Evolutionary conservation across 179 eudicot species (phyloP).

Genomic region (Silene noctiflora): DNA sequence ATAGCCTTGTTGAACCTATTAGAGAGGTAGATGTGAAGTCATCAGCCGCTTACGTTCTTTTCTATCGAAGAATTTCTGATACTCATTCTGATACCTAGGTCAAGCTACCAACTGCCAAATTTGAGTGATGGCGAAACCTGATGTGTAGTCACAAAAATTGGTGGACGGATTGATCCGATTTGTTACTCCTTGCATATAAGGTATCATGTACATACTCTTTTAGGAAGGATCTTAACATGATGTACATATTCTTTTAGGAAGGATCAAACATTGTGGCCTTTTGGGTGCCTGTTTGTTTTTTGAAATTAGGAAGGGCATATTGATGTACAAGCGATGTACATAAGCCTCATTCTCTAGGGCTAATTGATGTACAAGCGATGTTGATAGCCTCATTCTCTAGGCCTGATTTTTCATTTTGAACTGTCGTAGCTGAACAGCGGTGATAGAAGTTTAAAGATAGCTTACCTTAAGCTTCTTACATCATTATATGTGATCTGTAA

Average conservation of each 20-base stretch:
- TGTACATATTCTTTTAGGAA: background rate
- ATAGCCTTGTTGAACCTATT: constrained; percentile 37
- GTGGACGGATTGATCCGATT: background rate
- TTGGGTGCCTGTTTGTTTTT: background rate
- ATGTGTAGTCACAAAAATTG: background rate
- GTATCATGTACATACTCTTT: background rate
- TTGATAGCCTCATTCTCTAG: background rate
- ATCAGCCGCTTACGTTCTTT: constrained; percentile 59
- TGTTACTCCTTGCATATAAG: background rate
- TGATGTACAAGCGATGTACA: background rate
- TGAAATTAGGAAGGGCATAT: background rate
- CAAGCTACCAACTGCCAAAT: background rate
- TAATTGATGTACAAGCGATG: background rate
- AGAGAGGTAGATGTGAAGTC: constrained; percentile 40
- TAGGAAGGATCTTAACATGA: too few species aligned
- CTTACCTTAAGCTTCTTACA: too few species aligned
- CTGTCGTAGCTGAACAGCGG: background rate
- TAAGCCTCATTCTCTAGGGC: constrained; percentile 1
- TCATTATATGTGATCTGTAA: background rate
- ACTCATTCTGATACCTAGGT: background rate
- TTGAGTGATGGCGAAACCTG: background rate
- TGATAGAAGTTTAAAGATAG: background rate
- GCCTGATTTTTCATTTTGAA: background rate
- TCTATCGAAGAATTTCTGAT: constrained; percentile 40
- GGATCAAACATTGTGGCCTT: background rate